Percentiles rank a stretch among this genome's conserved stretches.
Conservation (phyloP, 768 basidiomycete genomes). For the Russula virescens region DNA sequence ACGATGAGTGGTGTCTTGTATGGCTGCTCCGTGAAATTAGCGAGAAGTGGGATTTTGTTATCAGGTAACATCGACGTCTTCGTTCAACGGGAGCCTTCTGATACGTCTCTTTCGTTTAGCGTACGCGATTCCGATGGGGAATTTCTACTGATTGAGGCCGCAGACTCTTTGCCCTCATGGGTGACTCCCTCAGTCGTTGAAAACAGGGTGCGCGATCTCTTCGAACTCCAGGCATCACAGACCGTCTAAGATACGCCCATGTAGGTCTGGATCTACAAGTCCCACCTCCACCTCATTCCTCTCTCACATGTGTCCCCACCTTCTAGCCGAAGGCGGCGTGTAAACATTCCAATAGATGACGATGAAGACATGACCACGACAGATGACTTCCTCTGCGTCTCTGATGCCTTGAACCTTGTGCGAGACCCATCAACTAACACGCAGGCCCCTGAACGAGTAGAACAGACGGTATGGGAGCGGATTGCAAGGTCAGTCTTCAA, state of each 20-base stretch:
- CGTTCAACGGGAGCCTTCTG: not conserved
- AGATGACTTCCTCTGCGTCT: constrained; percentile 47
- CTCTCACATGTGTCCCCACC: constrained; percentile 66
- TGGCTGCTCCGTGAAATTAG: constrained; percentile 82
- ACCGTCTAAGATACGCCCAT: constrained; percentile 22
- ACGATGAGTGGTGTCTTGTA: constrained; percentile 95
- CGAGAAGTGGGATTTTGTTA: constrained; percentile 69
- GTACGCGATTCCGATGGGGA: constrained; percentile 91
- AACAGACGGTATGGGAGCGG: constrained; percentile 62
- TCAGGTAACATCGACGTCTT: constrained; percentile 50
- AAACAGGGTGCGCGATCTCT: constrained; percentile 71
- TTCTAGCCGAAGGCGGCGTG: constrained; percentile 46
- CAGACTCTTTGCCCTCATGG: constrained; percentile 84
- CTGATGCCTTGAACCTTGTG: constrained; percentile 61
- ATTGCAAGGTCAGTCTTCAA: constrained; percentile 48
- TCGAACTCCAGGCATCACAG: constrained; percentile 10
- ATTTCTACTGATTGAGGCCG: constrained; percentile 94
- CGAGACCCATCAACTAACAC: constrained; percentile 51
- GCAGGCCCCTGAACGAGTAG: constrained; percentile 52
- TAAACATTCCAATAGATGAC: constrained; percentile 48
- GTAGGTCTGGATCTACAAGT: constrained; percentile 88
- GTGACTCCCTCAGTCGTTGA: constrained; percentile 85
- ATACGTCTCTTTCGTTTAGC: constrained; percentile 31
- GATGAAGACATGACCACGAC: constrained; percentile 37
- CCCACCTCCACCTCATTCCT: constrained; percentile 82